Conservation (phyloP, 495 filamentous ascomycete genomes). For the Xylaria acuta region DNA sequence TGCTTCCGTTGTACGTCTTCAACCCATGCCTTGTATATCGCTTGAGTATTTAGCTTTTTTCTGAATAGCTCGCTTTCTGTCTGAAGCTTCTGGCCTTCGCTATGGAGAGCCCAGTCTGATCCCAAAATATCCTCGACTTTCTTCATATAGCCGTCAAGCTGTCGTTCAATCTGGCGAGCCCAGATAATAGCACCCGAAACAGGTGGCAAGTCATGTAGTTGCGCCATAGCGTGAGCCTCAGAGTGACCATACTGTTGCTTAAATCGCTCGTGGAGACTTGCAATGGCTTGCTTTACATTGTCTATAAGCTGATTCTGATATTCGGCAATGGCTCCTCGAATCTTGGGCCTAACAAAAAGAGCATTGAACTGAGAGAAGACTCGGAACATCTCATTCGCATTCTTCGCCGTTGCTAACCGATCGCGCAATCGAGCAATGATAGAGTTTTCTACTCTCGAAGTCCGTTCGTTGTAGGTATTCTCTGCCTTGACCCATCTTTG, state of each 20-base stretch:
- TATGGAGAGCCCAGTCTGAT: slow-evolving; percentile 88
- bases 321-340: slow-evolving; percentile 94
- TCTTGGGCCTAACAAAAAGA: slow-evolving; percentile 95
- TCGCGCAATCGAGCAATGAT: slow-evolving; percentile 96
- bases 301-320: slow-evolving; percentile 98
- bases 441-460: slow-evolving; percentile 95
- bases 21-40: slow-evolving; percentile 94
- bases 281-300: slow-evolving; percentile 94
- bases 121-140: slow-evolving; percentile 96
- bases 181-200: slow-evolving; percentile 97
- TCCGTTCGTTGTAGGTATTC: slow-evolving; percentile 94
- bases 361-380: slow-evolving; percentile 99
- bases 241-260: slow-evolving; percentile 98
- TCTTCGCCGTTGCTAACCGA: slow-evolving; percentile 91
- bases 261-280: slow-evolving; percentile 91
- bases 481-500: slow-evolving; percentile 90
- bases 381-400: slow-evolving; percentile 98
- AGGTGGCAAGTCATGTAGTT: slow-evolving; percentile 91
- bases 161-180: slow-evolving; percentile 94
- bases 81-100: slow-evolving; percentile 93
- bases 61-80: slow-evolving; percentile 87
- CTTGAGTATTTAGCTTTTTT: slow-evolving; percentile 92
- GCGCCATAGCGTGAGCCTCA: slow-evolving; percentile 96
- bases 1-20: slow-evolving; percentile 85
- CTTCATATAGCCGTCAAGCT: slow-evolving; percentile 94